Base-by-base conservation (phyloP, 495 filamentous ascomycete genomes). In the Physcia stellaris region DNA sequence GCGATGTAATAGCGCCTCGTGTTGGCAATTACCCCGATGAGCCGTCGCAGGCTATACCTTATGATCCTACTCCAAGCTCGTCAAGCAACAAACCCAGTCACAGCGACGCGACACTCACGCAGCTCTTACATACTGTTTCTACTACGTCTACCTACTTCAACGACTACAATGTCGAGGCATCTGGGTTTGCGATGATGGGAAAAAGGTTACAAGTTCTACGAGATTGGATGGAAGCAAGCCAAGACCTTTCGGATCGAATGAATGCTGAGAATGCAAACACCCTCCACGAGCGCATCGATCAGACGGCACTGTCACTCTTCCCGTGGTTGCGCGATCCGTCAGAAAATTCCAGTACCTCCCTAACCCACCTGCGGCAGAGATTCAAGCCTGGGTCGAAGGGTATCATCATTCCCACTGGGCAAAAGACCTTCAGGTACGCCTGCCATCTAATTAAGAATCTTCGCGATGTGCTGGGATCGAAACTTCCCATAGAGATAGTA, bases 381-480 rank as follows among this genome's bases (percentile, higher is more conserved):
- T 45, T 34, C 21, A n/a, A 34, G 24, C 29, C 16, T 21, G 31
- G 26, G 24, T 35, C 42, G 24, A 34, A 35, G 20, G 42, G 42
- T 17, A 36, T 40, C 29, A 30, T 45, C 31, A 33, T 45, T 17
- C 17, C 31, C 16, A 39, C 28, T 22, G 21, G 29, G 16, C 32
- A 30, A 18, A 20, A 19, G 2, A 45, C 30, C 11, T 32, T 45
- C 1, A 19, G 42, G 9, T 35, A 34, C 20, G 19, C 37, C 16
- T 35, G 36, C 37, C 42, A 45, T 28, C 29, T 28, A 19, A 45
- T 45, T 19, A 29, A 27, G 18, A 45, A 45, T 27, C 20, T 45
- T 24, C 42, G 42, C 18, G 24, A 32, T 39, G 37, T 28, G 12
- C 32, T 45, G 29, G 21, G 28, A 22, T 45, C 42, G 19, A 41